A percentile compares a stretch with the other conserved stretches of the same genome.
Evolutionary conservation across 805 yeast genomes (phyloP).

Genomic region (Lipomyces yamadae): DNA sequence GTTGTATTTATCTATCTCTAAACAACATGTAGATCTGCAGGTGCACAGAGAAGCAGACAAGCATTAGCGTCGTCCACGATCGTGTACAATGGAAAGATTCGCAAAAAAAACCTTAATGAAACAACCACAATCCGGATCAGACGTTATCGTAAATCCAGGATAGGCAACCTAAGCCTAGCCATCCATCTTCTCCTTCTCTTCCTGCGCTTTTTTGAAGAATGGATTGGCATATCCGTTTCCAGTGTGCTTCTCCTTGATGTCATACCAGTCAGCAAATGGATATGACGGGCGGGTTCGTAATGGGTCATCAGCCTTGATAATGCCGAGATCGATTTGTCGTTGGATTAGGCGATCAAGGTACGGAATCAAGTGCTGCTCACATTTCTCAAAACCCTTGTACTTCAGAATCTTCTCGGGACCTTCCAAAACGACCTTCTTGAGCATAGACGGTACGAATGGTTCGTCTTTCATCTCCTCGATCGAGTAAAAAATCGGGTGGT

Average conservation of each 20-base stretch:
- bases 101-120: background rate
- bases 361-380: conserved; percentile 63
- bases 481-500: conserved; percentile 74
- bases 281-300: conserved; percentile 62
- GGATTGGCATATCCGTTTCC: conserved; percentile 34
- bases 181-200: background rate
- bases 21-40: background rate
- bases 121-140: background rate
- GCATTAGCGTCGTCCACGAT: background rate
- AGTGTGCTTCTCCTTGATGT: conserved; percentile 27
- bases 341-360: conserved; percentile 62
- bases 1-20: background rate
- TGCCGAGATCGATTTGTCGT: conserved; percentile 61
- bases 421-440: conserved; percentile 65
- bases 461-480: conserved; percentile 81
- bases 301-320: conserved; percentile 61
- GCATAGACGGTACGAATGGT: conserved; percentile 67
- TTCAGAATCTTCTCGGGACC: conserved; percentile 68
- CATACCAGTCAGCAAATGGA: conserved; percentile 41
- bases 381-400: conserved; percentile 64
- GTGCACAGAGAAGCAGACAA: background rate
- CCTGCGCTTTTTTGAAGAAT: conserved; percentile 5
- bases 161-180: background rate
- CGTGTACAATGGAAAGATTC: background rate
- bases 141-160: background rate